Evolutionary conservation across 345 rosid species (phyloP), one percentile per base, ranked within the genome.

Genomic region (Ceriops decandra): DNA sequence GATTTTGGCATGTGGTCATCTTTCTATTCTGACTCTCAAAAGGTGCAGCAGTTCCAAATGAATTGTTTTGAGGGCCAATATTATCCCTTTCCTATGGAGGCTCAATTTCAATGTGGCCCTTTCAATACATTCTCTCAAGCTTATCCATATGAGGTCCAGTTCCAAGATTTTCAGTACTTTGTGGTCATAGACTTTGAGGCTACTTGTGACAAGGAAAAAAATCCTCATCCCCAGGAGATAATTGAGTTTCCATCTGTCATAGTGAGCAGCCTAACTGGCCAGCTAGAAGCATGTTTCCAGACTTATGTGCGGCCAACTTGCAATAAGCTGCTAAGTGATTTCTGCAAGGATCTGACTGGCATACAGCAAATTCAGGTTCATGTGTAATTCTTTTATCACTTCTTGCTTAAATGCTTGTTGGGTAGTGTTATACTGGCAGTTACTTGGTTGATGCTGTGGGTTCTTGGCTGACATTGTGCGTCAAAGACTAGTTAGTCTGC

Each of bases 111-210:
- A 1, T 69, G 70, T 75, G 68, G 70, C 5, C 92, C 82, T 7
- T 70, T 46, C 66, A 81, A 67, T 63, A 72, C 54, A 54, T 74
- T 64, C 59, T 20, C 80, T 54, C 84, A 75, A 63, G 83, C 79
- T 61, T 52, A 76, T 54, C 84, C 84, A 6, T 60, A 53, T 31
- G 78, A 84, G 31, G 52, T 73, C 72, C 88, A 73, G 66, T 79
- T 77, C 69, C 90, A 84, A 76, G 88, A 84, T 57, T 82, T 82
- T 68, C 83, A 79, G 64, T 79, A 82, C 76, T 79, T 82, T 71
- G 83, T 82, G 68, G 81, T 82, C 68, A 79, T 82, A 60, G 85
- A 82, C 73, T 79, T 82, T 36, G 85, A 82, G 82, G 85, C 83
- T 49, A 82, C 85, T 59, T 76, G 85, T 66, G 85, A 79, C 70